Evolutionary conservation across 2,329 filamentous ascomycete species (phyloP), one percentile per base, ranked within the genome.

Genomic region (Dactylella cylindrospora): DNA sequence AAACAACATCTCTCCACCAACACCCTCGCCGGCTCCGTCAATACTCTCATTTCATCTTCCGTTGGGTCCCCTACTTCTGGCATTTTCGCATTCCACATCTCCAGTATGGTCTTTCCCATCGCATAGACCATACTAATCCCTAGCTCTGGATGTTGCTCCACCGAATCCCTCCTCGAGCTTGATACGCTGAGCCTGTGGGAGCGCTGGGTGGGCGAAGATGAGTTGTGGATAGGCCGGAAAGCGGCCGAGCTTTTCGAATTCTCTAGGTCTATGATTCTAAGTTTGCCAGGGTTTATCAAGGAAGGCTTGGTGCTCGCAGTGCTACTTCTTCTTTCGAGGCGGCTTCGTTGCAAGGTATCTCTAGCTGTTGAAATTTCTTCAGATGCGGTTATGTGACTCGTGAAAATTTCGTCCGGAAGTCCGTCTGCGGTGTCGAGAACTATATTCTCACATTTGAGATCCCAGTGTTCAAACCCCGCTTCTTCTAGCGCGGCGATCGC

Each of bases 361-460:
- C 43, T 38, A 2, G 28, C 46, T 1, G 22, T 39, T 3, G 33
- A 12, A 8, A 53, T 44, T 19, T 53, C 55, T 28, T 52, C 41
- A 5, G 55, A 47, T 17, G 41, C 46, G 2, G 35, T 20, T 12
- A 61, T 61, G 13, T 61, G 55, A 15, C 49, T 49, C 3, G 55
- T 61, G n/a, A 25, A 49, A 5, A 47, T 28, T 9, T 64, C 51
- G 4, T 64, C 50, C 10, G 59, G 59, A 3, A 55, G 50, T 12
- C 50, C 50, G 9, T 64, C 50, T 12, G 59, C 38, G 3, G 59
- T 64, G 28, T 64, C 59, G 9, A 64, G 25, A 1, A 64, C 50
- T 43, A 64, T 50, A 49, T 64, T 64, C 20, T 64, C 59, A 25
- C 59, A 64, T 26, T 64, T 64, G 9, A 64, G 38, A 29, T 64